A percentile compares a stretch with the other conserved stretches of the same genome.
Evolutionary conservation across 345 rosid species (phyloP).

Genomic region (Odontarrhena argentea): DNA sequence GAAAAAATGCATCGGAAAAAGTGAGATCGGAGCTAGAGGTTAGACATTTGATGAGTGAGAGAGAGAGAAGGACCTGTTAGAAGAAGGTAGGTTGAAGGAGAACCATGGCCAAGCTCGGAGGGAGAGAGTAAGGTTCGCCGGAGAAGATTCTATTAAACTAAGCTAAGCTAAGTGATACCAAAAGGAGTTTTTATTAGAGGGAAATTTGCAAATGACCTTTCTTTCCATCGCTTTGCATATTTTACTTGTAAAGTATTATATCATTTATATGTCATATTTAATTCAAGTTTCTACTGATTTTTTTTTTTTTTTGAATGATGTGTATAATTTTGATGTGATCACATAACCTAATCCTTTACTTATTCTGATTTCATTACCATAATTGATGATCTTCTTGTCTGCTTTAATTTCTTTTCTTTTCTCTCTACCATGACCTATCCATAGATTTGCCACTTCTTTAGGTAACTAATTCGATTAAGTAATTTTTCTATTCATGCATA

Average conservation of each 20-base stretch:
- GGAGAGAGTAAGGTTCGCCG: slow-evolving; percentile 22
- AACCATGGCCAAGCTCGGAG: slow-evolving; percentile 19
- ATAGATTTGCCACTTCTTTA: neutral
- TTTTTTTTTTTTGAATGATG: no score
- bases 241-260: neutral
- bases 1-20: slow-evolving; percentile 25
- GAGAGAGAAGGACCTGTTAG: slow-evolving; percentile 29
- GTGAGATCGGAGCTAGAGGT: slow-evolving; percentile 35
- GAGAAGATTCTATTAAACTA: slow-evolving; percentile 21
- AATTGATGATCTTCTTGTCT: neutral
- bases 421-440: neutral
- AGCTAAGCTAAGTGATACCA: slow-evolving; percentile 13
- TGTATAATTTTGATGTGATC: neutral
- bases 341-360: neutral
- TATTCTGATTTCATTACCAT: neutral
- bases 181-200: slow-evolving; percentile 25
- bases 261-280: neutral
- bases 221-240: slow-evolving; percentile 11
- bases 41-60: slow-evolving; percentile 16
- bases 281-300: neutral
- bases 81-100: neutral
- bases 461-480: neutral
- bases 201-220: slow-evolving; percentile 33
- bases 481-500: no score
- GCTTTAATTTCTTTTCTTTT: neutral